phyloP scores from a whole-genome alignment of 768 basidiomycete species.

The Tulasnella sp. region DNA sequence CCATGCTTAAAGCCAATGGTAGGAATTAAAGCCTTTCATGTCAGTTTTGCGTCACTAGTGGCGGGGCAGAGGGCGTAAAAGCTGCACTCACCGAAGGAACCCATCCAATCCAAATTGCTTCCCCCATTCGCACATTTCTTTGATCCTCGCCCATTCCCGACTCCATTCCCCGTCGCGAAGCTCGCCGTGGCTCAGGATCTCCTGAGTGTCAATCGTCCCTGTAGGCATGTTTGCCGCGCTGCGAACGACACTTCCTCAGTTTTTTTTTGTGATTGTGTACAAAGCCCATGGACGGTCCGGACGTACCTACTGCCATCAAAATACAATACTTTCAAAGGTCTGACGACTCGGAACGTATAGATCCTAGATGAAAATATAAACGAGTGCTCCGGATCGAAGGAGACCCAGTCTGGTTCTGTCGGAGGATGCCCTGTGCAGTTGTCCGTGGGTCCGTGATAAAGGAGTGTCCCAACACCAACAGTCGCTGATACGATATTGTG shows the following conservation, averaged over 20 bases:
- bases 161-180: constrained; percentile 1
- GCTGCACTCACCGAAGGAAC: not conserved
- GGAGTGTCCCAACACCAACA: constrained; percentile 11
- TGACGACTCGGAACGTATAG: constrained; percentile 9
- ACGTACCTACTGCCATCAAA: constrained; percentile 12
- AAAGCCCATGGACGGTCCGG: not conserved
- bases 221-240: constrained; percentile 9
- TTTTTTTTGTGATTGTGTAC: not conserved
- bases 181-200: constrained; percentile 9
- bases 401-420: constrained; percentile 11
- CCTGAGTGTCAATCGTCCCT: constrained; percentile 14
- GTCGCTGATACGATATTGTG: constrained; percentile 13
- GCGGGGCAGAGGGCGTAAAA: not conserved
- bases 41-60: not conserved
- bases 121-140: constrained; percentile 7
- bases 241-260: not conserved
- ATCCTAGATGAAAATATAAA: not conserved
- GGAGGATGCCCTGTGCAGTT: not conserved
- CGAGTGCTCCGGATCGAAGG: constrained; percentile 17
- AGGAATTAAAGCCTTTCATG: not conserved
- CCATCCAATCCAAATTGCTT: constrained; percentile 1
- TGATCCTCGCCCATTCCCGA: not conserved
- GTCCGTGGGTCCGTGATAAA: constrained; percentile 12
- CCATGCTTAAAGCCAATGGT: not conserved
- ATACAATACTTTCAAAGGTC: constrained; percentile 14